Percentiles rank a stretch among this genome's conserved stretches.
Conservation (phyloP, 2,329 filamentous ascomycete species). For the Pseudogymnoascus sp. region DNA sequence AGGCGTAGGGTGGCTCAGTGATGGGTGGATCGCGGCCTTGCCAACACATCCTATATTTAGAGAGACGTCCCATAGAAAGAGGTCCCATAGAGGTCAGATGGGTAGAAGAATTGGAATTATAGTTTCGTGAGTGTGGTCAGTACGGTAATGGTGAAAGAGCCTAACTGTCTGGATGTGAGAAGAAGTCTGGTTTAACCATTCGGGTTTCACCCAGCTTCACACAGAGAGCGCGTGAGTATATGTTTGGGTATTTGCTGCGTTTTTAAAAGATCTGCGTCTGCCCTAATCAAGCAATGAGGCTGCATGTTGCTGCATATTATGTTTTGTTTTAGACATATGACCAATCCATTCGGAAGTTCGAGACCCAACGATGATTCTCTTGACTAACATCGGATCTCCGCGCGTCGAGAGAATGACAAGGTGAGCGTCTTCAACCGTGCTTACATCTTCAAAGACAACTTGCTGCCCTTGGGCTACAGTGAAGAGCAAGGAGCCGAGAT, state of each 20-base stretch:
- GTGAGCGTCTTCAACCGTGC: no score
- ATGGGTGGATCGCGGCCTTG: background rate
- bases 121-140: background rate
- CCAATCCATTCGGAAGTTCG: no score
- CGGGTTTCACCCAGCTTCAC: background rate
- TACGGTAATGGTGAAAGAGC: background rate
- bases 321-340: background rate
- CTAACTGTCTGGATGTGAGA: background rate
- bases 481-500: no score
- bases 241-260: background rate
- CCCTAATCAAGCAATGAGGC: background rate
- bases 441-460: no score
- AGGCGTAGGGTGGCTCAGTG: conserved; percentile 9
- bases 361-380: no score
- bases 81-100: background rate
- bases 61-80: background rate
- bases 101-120: background rate
- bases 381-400: no score
- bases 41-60: background rate
- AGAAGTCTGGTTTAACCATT: background rate
- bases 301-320: background rate
- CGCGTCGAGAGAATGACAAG: no score
- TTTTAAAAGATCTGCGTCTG: background rate
- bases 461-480: no score
- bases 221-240: background rate